These are phyloP conservation scores for Alternaria sp. DNA, from an alignment of 2,329 filamentous ascomycete genomes.

Conservation along the genomic window DNA sequence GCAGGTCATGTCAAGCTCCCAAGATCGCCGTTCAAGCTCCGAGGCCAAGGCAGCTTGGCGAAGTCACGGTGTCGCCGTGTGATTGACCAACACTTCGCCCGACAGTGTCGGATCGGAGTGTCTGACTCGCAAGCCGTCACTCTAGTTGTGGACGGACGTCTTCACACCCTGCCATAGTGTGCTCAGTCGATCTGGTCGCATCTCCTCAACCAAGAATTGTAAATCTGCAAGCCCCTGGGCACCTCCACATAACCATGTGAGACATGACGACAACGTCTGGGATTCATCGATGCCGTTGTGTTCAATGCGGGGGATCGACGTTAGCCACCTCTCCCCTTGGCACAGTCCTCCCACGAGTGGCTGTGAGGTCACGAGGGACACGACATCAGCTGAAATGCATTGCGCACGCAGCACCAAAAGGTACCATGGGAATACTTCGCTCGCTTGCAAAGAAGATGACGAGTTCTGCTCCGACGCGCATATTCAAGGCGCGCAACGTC, in stretches of 20 bases:
- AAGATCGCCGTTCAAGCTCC: neutral
- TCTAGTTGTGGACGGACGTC: neutral
- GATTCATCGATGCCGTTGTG: neutral
- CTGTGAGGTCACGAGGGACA: neutral
- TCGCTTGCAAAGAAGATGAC: neutral
- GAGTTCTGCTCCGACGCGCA: neutral
- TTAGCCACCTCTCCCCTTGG: conserved; percentile 3
- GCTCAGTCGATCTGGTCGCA: neutral
- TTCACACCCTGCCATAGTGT: neutral
- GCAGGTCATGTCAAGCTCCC: conserved; percentile 8
- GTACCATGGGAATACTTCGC: neutral
- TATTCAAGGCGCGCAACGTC: neutral
- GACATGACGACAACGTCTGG: conserved; percentile 3
- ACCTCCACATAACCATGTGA: neutral
- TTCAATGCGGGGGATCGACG: conserved; percentile 11
- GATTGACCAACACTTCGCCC: neutral
- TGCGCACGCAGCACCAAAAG: neutral
- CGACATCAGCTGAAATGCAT: neutral
- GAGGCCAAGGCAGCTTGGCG: conserved; percentile 14
- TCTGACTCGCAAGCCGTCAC: conserved; percentile 2
- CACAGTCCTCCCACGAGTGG: neutral
- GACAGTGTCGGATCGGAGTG: conserved; percentile 5
- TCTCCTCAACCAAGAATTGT: neutral
- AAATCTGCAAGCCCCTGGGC: neutral
- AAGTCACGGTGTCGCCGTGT: neutral